Conservation (phyloP, 2,329 filamentous ascomycete species). For the Raffaelea deltoideospora region DNA sequence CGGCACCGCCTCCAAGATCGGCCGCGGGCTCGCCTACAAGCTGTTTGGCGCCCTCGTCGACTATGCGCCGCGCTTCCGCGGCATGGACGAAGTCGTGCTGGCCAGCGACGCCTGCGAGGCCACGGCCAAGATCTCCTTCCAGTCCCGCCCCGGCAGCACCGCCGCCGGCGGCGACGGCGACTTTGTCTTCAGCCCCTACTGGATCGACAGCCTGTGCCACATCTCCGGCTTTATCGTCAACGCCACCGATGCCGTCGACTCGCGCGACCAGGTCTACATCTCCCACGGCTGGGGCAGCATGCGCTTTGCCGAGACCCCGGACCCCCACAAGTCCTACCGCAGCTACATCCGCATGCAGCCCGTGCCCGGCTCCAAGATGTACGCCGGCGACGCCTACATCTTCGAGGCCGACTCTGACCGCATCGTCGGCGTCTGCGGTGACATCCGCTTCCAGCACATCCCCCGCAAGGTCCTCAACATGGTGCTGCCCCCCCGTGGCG, state of each 20-base stretch:
- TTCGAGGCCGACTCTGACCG: constrained; percentile 37
- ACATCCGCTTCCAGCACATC: constrained; percentile 52
- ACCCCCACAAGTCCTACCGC: constrained; percentile 31
- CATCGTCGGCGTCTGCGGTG: constrained; percentile 31
- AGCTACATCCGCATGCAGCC: constrained; percentile 44
- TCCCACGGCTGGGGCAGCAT: constrained; percentile 44
- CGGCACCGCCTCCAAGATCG: constrained; percentile 56
- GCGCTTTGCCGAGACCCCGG: constrained; percentile 31
- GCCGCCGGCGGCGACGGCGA: constrained; percentile 25
- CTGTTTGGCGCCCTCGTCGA: constrained; percentile 42
- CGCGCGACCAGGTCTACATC: constrained; percentile 39
- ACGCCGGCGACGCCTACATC: constrained; percentile 37
- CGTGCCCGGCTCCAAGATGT: constrained; percentile 32
- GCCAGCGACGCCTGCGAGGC: constrained; percentile 28
- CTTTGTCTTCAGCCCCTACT: constrained; percentile 42
- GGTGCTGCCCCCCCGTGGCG: constrained; percentile 46
- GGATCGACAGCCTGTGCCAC: constrained; percentile 43
- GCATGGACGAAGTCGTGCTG: constrained; percentile 44
- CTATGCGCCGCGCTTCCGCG: constrained; percentile 36
- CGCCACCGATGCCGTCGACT: constrained; percentile 38
- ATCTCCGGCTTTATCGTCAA: constrained; percentile 48
- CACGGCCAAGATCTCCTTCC: constrained; percentile 27
- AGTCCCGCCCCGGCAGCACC: constrained; percentile 14
- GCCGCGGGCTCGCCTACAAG: constrained; percentile 67
- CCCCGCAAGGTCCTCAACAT: constrained; percentile 51